Evolutionary conservation across 2,329 filamentous ascomycete species (phyloP).

Genomic region (Diplodia corticola): DNA sequence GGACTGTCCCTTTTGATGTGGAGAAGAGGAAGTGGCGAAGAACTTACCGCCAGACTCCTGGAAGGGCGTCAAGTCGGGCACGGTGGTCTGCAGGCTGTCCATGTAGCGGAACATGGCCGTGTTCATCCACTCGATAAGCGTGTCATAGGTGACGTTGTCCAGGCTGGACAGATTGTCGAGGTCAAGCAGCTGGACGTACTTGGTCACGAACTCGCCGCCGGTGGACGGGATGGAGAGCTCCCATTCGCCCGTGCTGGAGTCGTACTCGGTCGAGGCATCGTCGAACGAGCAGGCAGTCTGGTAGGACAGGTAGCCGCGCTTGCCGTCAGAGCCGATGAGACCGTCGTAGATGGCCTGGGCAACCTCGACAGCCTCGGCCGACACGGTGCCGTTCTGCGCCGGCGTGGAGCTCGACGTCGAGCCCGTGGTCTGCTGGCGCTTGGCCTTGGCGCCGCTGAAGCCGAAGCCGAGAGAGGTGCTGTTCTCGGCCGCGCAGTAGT

Average conservation of each 20-base stretch:
- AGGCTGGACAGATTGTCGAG: constrained; percentile 26
- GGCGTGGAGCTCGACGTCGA: constrained; percentile 26
- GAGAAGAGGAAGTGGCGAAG: no score
- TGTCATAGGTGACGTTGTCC: constrained; percentile 55
- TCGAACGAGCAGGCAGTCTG: constrained; percentile 34
- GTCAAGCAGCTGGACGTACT: constrained; percentile 40
- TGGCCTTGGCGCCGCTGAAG: constrained; percentile 21
- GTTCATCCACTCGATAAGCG: constrained; percentile 55
- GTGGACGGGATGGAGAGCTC: constrained; percentile 35
- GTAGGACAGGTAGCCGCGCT: constrained; percentile 46
- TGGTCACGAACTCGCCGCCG: constrained; percentile 46
- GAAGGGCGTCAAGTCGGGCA: constrained; percentile 56
- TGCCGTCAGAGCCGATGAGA: constrained; percentile 41
- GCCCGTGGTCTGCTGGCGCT: constrained; percentile 6
- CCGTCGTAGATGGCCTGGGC: constrained; percentile 36
- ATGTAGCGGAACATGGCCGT: constrained; percentile 49
- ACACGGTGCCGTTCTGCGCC: constrained; percentile 37
- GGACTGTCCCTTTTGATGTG: background rate
- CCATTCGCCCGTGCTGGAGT: constrained; percentile 36
- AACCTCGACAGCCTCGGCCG: constrained; percentile 33
- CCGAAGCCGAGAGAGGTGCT: constrained; percentile 27
- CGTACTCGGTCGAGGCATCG: constrained; percentile 41
- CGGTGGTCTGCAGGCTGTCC: constrained; percentile 56
- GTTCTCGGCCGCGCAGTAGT: constrained; percentile 42
- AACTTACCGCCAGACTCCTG: constrained; percentile 46